These are phyloP conservation scores for Aspergillus pseudoterreus DNA, from an alignment of 2,329 filamentous ascomycete species.

Conservation along the genomic window DNA sequence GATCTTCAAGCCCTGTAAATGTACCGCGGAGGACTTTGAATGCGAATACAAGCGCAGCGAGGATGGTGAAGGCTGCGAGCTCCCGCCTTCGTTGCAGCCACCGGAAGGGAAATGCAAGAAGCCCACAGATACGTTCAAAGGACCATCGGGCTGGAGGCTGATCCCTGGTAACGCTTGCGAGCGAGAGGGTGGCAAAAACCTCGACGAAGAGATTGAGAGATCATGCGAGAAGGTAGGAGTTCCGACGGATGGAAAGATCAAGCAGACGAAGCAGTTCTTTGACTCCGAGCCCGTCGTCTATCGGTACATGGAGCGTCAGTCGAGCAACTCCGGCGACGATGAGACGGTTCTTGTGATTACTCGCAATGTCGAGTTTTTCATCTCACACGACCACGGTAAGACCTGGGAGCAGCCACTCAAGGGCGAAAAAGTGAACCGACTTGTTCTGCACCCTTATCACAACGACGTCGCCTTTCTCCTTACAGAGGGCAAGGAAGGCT, in stretches of 20 bases:
- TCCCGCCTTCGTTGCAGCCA: constrained; percentile 57
- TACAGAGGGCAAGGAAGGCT: constrained; percentile 63
- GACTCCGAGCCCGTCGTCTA: constrained; percentile 53
- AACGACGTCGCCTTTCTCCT: constrained; percentile 86
- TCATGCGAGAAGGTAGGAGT: constrained; percentile 65
- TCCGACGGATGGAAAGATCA: constrained; percentile 62
- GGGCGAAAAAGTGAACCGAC: constrained; percentile 63
- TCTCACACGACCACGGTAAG: constrained; percentile 85
- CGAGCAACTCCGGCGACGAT: constrained; percentile 60
- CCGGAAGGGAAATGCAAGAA: constrained; percentile 73
- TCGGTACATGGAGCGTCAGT: constrained; percentile 76
- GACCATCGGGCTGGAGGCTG: constrained; percentile 83
- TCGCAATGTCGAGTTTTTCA: constrained; percentile 59
- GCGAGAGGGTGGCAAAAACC: constrained; percentile 57
- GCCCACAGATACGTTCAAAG: constrained; percentile 70
- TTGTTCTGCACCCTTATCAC: constrained; percentile 75
- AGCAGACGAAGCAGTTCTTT: constrained; percentile 59
- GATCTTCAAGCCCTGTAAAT: constrained; percentile 72
- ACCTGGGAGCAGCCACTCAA: constrained; percentile 71
- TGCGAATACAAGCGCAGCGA: constrained; percentile 81
- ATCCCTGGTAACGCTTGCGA: constrained; percentile 81
- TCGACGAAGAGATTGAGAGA: constrained; percentile 69
- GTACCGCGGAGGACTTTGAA: constrained; percentile 82
- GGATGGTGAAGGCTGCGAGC: constrained; percentile 66
- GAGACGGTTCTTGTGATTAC: constrained; percentile 69